These are phyloP conservation scores for Mollisiaceae sp. DNA, from an alignment of 2,329 filamentous ascomycete species.

Conservation along the genomic window DNA sequence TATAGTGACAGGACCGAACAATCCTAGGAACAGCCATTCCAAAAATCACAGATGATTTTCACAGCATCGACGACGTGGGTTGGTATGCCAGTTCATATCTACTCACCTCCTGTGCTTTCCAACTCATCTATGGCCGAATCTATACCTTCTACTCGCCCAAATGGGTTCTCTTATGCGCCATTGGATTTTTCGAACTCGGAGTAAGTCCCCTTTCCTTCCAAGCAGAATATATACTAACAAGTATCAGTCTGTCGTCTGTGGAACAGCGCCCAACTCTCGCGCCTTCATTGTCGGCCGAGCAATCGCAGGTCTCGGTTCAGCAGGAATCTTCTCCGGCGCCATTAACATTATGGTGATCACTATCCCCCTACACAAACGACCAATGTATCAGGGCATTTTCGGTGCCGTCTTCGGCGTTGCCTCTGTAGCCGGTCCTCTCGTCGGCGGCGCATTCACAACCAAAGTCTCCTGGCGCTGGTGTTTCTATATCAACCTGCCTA, in stretches of 20 bases:
- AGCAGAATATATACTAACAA: neutral
- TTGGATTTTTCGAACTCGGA: constrained; percentile 44
- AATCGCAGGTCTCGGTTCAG: constrained; percentile 36
- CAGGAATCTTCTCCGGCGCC: constrained; percentile 41
- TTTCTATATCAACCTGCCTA: constrained; percentile 48
- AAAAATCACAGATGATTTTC: constrained; percentile 46
- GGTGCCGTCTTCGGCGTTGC: constrained; percentile 42
- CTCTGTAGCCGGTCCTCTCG: constrained; percentile 28
- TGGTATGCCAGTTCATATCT: constrained; percentile 51
- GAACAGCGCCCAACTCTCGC: constrained; percentile 42
- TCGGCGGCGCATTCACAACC: constrained; percentile 49
- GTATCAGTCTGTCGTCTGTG: constrained; percentile 42
- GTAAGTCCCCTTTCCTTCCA: constrained; percentile 22
- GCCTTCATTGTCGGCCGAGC: constrained; percentile 45
- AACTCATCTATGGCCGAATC: constrained; percentile 40
- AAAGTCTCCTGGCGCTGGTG: constrained; percentile 44
- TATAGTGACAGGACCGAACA: constrained; percentile 41
- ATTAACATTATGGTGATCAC: constrained; percentile 39
- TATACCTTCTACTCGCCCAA: constrained; percentile 43
- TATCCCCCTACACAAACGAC: constrained; percentile 39
- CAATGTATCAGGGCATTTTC: constrained; percentile 39
- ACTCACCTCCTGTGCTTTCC: constrained; percentile 42
- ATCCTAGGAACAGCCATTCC: constrained; percentile 47
- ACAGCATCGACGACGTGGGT: constrained; percentile 50
- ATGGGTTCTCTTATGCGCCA: constrained; percentile 38